Evolutionary conservation across 83 land plant genomes (phyloP), one percentile per base, ranked within the genome.

Genomic region (Thuja plicata): DNA sequence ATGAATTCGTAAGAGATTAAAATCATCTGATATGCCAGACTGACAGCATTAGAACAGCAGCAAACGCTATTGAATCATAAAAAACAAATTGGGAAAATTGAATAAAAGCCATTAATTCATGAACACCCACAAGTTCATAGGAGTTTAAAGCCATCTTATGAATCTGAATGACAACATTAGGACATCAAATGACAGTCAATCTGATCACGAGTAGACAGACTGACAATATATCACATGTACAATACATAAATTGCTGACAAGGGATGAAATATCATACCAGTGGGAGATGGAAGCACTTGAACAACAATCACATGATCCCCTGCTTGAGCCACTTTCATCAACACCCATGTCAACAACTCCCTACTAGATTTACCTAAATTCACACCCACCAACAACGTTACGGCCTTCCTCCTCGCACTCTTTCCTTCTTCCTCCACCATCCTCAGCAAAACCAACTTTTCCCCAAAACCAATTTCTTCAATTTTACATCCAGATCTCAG

Each of bases 281-380:
- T 30, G 3, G 87, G 52, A 43, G 62, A 37, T 88, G 45, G 27
- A 30, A 88, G 52, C n/a, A 88, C 89, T 16, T 88, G 89, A 78
- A 88, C 89, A 46, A 81, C 89, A 87, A 86, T 81, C 86, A 88
- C 87, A 77, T 88, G 89, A 81, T 88, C 89, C 50, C 89, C 89
- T 52, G 89, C 13, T 50, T 32, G 88, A 32, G 89, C 87, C 66
- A 88, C 35, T 89, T 88, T 88, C 87, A 81, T 81, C 85, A 88
- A n/a, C 45, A 48, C 55, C 89, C 89, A 88, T 17, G 89, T 88
- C 45, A 88, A 52, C 89, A 88, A 41, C 57, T 86, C 89, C 30
- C 89, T 77, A 52, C 89, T 78, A 52, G 38, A 45, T 52, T 30
- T 32, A 84, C 89, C 74, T 11, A 87, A 66, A 15, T 35, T 41